These are phyloP conservation scores for Wickerhamiella alocasiicola DNA, from an alignment of 805 yeast species.

Conservation along the genomic window DNA sequence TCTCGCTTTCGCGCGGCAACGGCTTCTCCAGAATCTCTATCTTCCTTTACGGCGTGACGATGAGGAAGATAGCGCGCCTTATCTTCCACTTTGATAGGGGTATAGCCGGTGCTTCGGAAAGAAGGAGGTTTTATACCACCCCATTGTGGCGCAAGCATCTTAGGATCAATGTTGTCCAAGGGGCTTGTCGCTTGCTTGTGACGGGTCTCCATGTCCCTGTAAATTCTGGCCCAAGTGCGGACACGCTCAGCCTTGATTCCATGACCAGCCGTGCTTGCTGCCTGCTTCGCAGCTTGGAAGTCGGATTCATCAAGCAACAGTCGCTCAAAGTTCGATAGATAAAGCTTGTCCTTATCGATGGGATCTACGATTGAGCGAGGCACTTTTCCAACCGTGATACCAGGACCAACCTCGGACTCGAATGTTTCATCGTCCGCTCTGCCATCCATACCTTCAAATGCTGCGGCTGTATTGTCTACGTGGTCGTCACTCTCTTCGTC, in stretches of 20 bases:
- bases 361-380: not conserved
- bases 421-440: not conserved
- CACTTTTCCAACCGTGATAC: not conserved
- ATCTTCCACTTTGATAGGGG: not conserved
- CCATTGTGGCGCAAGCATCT: slow-evolving; percentile 2
- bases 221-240: not conserved
- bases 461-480: too few relatives aligned
- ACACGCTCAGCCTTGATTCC: not conserved
- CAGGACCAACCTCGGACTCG: not conserved
- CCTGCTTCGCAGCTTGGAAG: slow-evolving; percentile 1
- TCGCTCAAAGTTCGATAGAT: slow-evolving; percentile 1
- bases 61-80: slow-evolving; percentile 1
- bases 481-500: not conserved
- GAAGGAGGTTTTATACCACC: not conserved
- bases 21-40: not conserved
- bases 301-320: slow-evolving; percentile 2
- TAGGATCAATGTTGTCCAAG: not conserved
- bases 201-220: not conserved
- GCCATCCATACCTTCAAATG: not conserved
- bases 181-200: not conserved
- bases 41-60: not conserved
- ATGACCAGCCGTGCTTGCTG: not conserved
- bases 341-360: not conserved
- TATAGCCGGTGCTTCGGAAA: not conserved
- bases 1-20: not conserved